Percentiles rank a stretch among this genome's conserved stretches.
These are phyloP conservation scores for Ustilago cynodontis DNA, from an alignment of 1,284 basidiomycete species.

Conservation along the genomic window DNA sequence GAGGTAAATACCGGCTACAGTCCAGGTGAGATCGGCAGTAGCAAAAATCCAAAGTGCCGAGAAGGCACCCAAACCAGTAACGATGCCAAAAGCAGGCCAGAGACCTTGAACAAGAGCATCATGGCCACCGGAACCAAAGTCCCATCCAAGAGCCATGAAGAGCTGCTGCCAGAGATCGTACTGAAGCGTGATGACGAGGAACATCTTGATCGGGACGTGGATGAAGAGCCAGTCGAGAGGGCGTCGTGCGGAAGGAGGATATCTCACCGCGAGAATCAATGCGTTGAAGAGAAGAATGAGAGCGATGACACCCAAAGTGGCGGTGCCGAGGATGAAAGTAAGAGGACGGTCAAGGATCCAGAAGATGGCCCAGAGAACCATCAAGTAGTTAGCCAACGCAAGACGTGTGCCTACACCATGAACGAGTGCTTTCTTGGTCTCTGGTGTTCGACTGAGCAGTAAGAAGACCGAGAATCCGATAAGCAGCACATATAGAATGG, in stretches of 20 bases:
- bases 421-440: constrained; percentile 76
- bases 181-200: constrained; percentile 72
- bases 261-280: constrained; percentile 53
- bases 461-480: constrained; percentile 85
- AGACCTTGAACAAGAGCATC: constrained; percentile 42
- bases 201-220: constrained; percentile 72
- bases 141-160: constrained; percentile 72
- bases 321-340: constrained; percentile 56
- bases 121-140: constrained; percentile 54
- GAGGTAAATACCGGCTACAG: constrained; percentile 56
- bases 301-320: constrained; percentile 49
- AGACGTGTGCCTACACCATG: constrained; percentile 82
- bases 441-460: constrained; percentile 78
- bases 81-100: constrained; percentile 60
- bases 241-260: constrained; percentile 69
- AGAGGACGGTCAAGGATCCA: constrained; percentile 75
- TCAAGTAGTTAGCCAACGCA: constrained; percentile 83
- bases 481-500: constrained; percentile 73
- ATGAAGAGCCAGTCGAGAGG: constrained; percentile 73
- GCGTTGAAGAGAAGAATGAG: constrained; percentile 59
- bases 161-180: constrained; percentile 73
- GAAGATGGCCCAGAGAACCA: constrained; percentile 84
- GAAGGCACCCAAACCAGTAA: constrained; percentile 49
- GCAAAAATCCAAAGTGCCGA: constrained; percentile 64
- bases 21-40: constrained; percentile 59